Evolutionary conservation across 73 alveolate species (phyloP).

Genomic region (Paramecium pentaurelia): DNA sequence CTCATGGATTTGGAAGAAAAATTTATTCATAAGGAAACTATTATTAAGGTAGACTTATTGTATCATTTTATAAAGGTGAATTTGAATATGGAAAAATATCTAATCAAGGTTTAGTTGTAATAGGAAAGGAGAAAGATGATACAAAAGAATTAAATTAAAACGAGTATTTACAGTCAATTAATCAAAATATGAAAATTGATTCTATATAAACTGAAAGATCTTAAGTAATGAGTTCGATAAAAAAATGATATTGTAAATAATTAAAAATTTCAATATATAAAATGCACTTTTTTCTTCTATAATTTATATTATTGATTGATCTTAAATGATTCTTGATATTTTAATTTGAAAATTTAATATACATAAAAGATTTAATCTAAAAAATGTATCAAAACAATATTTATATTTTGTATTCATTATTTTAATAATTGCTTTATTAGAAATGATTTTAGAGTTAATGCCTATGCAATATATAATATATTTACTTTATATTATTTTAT

Average conservation of each 20-base stretch:
- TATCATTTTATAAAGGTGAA: background rate
- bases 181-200: background rate
- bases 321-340: no score
- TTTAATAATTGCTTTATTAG: no score
- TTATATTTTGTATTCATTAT: no score
- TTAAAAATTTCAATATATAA: background rate
- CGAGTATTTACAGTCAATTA: background rate
- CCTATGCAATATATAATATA: no score
- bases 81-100: background rate
- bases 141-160: background rate
- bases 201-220: background rate
- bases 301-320: no score
- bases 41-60: background rate
- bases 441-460: no score
- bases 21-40: background rate
- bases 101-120: background rate
- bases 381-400: no score
- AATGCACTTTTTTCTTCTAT: no score
- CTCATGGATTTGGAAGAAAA: conserved; percentile 10
- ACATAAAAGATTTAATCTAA: no score
- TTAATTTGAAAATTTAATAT: no score
- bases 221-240: background rate
- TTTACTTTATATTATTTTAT: no score
- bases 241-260: background rate
- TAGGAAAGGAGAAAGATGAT: background rate